Conservation (phyloP, 2,329 filamentous ascomycete genomes). For the Fusarium pseudonygamai region DNA sequence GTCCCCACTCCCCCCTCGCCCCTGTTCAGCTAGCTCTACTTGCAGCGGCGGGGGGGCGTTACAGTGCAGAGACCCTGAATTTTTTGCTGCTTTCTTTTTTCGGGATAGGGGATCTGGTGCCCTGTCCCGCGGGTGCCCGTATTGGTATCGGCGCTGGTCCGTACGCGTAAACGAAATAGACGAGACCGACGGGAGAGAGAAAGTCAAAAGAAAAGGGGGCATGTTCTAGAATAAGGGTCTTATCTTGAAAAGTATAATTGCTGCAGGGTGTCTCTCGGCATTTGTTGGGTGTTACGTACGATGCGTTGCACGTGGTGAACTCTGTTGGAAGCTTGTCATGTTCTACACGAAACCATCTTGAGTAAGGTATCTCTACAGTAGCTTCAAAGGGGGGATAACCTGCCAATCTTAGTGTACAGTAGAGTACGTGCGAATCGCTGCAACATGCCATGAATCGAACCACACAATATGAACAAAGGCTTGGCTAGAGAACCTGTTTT, state of each 20-base stretch:
- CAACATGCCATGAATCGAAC: constrained; percentile 15
- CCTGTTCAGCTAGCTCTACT: not conserved
- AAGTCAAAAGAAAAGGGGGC: not conserved
- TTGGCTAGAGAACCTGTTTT: constrained; percentile 3
- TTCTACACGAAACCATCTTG: not conserved
- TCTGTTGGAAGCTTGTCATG: not conserved
- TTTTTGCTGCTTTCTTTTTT: not conserved
- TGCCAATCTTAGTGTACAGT: not conserved
- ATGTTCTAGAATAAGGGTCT: not conserved
- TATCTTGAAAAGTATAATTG: not conserved
- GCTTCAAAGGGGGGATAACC: not conserved
- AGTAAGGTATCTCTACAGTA: not conserved
- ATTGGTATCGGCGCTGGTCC: not conserved
- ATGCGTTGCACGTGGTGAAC: not conserved
- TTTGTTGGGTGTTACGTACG: not conserved
- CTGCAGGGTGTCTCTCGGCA: not conserved
- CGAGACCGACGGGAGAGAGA: no score
- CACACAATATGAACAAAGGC: no score
- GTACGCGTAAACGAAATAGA: not conserved
- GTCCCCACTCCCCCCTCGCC: not conserved
- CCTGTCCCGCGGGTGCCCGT: not conserved
- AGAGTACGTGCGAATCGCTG: no score
- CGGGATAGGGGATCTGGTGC: not conserved
- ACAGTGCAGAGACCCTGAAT: constrained; percentile 13
- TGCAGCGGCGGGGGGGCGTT: not conserved